A percentile compares a stretch with the other conserved stretches of the same genome.
Evolutionary conservation across 2,329 filamentous ascomycete genomes (phyloP).

Genomic region (Aspergillus phoenicis): DNA sequence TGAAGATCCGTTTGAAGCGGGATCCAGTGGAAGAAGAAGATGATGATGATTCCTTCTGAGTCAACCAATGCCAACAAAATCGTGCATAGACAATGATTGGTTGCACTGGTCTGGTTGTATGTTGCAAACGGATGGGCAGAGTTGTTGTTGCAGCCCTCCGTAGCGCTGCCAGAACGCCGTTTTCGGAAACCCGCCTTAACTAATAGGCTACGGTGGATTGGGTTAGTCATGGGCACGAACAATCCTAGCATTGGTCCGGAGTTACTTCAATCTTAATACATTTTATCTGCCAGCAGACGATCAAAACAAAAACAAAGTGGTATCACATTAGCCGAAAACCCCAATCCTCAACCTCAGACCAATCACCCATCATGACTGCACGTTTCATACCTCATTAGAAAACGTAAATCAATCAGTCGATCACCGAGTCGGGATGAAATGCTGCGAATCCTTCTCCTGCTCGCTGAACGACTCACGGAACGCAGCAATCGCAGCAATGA

Average conservation of each 20-base stretch:
- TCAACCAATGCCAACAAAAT: not conserved
- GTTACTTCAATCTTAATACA: not conserved
- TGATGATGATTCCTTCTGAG: not conserved
- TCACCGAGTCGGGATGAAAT: slow-evolving; percentile 60
- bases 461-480: slow-evolving; percentile 71
- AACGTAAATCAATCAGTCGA: not conserved
- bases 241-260: too few relatives aligned
- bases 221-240: too few relatives aligned
- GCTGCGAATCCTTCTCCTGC: slow-evolving; percentile 68
- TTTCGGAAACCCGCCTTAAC: not conserved
- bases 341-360: not conserved
- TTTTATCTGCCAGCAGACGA: slow-evolving; percentile 3
- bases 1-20: not conserved
- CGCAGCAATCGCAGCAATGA: slow-evolving; percentile 74
- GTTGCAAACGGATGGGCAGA: not conserved
- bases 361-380: not conserved
- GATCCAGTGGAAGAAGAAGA: not conserved
- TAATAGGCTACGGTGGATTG: not conserved
- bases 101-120: not conserved
- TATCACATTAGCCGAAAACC: not conserved
- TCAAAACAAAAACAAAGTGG: not conserved
- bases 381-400: not conserved
- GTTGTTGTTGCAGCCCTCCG: not conserved
- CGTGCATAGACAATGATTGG: not conserved
- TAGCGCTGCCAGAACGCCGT: not conserved